Evolutionary conservation across 2,329 filamentous ascomycete species (phyloP), one percentile per base, ranked within the genome.

Genomic region (Paraphaeosphaeria sporulosa): DNA sequence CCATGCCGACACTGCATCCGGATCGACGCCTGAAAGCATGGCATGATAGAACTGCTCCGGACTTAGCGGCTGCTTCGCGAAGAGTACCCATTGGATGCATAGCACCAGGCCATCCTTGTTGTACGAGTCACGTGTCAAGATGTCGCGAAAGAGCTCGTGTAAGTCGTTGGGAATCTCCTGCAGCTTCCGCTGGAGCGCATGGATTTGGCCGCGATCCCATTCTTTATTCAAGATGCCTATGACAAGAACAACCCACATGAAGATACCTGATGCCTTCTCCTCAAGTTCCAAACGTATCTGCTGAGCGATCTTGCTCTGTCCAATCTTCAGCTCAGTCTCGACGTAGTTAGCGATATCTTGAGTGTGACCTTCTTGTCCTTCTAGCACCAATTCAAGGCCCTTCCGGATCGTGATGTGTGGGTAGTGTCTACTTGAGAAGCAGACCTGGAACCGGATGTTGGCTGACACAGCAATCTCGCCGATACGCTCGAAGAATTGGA

Each of bases 401-500:
- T 66, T 66, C 2, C 58, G 8, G 52, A 72, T 69, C 3, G 58
- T 71, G 19, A 84, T 78, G 8, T 78, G 60, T 0, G 82, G 82
- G n/a, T 83, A 84, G 32, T 82, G 80, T 0, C 83, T 74, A 49
- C 83, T 85, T 0, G 83, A 81, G 3, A 85, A 79, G 55, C 79
- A 84, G 0, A 82, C 64, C 0, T 58, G 69, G 0, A 84, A 62
- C 0, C 30, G 4, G 0, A 65, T 36, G 0, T 56, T 40, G 0
- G 34, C 51, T 2, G 66, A 43, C 0, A 65, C 51, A 1, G 75
- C 71, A 0, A 61, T 15, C 4, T 77, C 64, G 0, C 75, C 74
- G 0, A 84, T 58, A 0, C 74, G 63, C 52, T 82, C 75, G 23
- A 84, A 79, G 54, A 79, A 80, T 0, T 64, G 46, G 1, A 84